Conservation (phyloP, 495 filamentous ascomycete species). For the Annulohypoxylon maeteangense region DNA sequence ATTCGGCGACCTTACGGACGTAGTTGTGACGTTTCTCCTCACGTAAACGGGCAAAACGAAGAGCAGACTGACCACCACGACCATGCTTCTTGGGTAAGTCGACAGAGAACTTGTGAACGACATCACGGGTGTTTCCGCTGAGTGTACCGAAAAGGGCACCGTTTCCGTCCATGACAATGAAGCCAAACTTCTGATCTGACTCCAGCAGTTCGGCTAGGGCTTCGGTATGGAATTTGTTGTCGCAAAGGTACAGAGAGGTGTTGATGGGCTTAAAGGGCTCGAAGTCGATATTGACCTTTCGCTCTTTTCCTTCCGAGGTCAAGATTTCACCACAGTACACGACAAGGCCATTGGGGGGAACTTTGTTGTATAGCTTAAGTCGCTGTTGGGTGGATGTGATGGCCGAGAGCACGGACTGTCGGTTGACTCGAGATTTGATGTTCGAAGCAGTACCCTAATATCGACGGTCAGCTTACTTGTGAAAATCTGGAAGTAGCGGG, state of each 20-base stretch:
- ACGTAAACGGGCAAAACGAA: slow-evolving; percentile 99
- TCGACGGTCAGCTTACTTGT: slow-evolving; percentile 39
- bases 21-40: slow-evolving; percentile 99
- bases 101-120: slow-evolving; percentile 97
- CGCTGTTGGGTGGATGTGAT: slow-evolving; percentile 99
- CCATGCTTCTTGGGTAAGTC: slow-evolving; percentile 99
- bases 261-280: slow-evolving; percentile 99
- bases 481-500: not conserved
- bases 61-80: slow-evolving; percentile 97
- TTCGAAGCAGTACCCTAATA: slow-evolving; percentile 95
- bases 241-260: slow-evolving; percentile 97
- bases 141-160: slow-evolving; percentile 96
- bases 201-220: slow-evolving; percentile 95
- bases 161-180: slow-evolving; percentile 99
- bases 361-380: slow-evolving; percentile 98
- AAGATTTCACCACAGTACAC: slow-evolving; percentile 99
- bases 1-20: slow-evolving; percentile 96
- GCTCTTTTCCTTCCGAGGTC: slow-evolving; percentile 96
- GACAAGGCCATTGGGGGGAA: slow-evolving; percentile 95
- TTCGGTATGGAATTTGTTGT: slow-evolving; percentile 99
- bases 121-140: slow-evolving; percentile 94
- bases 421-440: slow-evolving; percentile 99
- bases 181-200: slow-evolving; percentile 98
- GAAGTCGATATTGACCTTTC: slow-evolving; percentile 99
- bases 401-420: slow-evolving; percentile 94